Base-by-base conservation (phyloP, 169 alveolate genomes). In the Plasmodium vivax region DNA sequence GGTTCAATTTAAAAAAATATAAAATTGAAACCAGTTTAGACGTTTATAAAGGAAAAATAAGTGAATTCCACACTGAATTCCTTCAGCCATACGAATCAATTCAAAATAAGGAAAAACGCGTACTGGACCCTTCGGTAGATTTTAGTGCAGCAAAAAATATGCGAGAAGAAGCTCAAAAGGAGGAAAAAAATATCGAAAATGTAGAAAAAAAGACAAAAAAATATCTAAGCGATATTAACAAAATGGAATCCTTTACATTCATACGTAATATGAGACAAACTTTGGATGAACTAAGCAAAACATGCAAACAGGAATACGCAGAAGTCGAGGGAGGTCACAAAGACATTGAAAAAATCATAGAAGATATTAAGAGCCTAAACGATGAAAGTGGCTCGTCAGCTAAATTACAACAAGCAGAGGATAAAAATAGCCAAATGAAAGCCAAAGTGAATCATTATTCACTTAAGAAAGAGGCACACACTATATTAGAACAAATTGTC, bases 171-270 rank as follows among this genome's bases (percentile, higher is more conserved):
- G 27, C 27, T 0, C 27, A 23, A 23, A 23, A 23, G 27, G 27
- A 81, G 56, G 23, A 27, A 43, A 45, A 23, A 47, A 81, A 81
- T 47, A 30, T 45, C 10, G 58, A 19, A 81, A 43, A 81, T 45
- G 47, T 4, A 19, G 74, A 81, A 81, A 34, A 81, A 1, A 34
- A 32, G 14, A 71, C 87, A 27, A 81, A 81, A 43, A 19, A 3
- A 1, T 81, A 81, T 43, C 56, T 81, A 23, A 27, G 30, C 56
- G 87, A 81, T 81, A 23, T 47, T 45, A 36, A 81, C 10, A 19
- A 19, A 81, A 81, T 45, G 71, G 87, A 81, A 36, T 81, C 73
- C 73, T 10, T 45, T 47, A 81, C 27, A 81, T 7, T 81, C 7
- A 30, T n/a, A 19, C 34, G 12, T 7, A 19, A 81, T 81, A 27